Conservation (phyloP, 2,329 filamentous ascomycete species). For the Cryphonectria parasitica region DNA sequence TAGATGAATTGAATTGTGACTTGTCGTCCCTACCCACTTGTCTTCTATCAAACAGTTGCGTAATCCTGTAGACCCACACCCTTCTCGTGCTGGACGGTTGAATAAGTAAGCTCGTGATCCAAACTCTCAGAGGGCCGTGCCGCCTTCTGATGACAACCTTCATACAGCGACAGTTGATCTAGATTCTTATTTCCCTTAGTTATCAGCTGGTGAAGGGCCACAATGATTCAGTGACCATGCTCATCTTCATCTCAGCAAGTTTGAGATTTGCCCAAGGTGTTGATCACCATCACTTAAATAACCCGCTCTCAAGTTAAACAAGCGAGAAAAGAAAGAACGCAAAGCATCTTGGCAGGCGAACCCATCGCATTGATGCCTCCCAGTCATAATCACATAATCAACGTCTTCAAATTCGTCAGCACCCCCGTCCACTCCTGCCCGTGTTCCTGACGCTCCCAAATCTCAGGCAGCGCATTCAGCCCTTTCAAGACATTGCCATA, state of each 20-base stretch:
- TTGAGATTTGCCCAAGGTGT: no score
- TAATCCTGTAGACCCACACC: not conserved
- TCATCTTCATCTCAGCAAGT: not conserved
- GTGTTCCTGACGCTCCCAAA: slow-evolving; percentile 20
- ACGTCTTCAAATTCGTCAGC: slow-evolving; percentile 21
- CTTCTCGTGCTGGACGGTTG: not conserved
- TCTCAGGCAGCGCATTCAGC: slow-evolving; percentile 14
- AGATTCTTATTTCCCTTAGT: not conserved
- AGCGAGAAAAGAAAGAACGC: not conserved
- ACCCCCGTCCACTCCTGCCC: slow-evolving; percentile 23
- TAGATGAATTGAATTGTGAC: not conserved
- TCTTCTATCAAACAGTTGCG: not conserved
- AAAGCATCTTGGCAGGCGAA: not conserved
- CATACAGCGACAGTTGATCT: not conserved
- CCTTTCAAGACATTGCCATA: slow-evolving; percentile 23
- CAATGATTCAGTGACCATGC: not conserved
- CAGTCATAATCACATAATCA: slow-evolving; percentile 21
- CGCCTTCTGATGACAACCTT: no score
- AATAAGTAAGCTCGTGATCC: no score
- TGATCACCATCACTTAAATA: not conserved
- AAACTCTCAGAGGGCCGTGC: no score
- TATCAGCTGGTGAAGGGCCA: not conserved
- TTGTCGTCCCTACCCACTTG: not conserved
- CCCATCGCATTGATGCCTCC: no score
- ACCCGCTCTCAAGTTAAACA: not conserved